Base-by-base conservation (phyloP, 1,139 yeast species). In the Geotrichum europaeum region DNA sequence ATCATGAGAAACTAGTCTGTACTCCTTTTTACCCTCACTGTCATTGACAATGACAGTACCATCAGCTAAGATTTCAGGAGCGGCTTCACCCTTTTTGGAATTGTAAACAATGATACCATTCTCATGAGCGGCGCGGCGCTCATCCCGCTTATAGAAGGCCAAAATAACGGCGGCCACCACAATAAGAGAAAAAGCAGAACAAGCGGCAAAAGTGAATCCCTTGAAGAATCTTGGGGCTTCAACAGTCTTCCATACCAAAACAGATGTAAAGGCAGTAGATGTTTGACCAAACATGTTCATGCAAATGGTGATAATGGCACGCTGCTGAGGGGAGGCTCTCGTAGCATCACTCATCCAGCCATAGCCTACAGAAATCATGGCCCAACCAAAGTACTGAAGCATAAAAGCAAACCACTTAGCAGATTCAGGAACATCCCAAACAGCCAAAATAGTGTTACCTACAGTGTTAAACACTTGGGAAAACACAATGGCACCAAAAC, bases 101-200 rank as follows among this genome's bases (percentile, higher is more conserved):
- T 61, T 59, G 57, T 61, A 61, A 30, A 61, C 22, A 28, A 61
- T 22, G 51, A 61, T 81, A 40, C 86, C 86, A 65, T 84, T 82
- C 30, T 76, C 79, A 55, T 73, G 71, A 13, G 88, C 86, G 61
- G 77, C 69, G 56, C 71, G 71, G 62, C 79, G 77, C 68, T 85
- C 89, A 59, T 83, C 81, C 56, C 78, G 78, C 72, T 85, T 85
- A 75, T 84, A 85, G 63, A 82, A 77, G 67, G 76, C 81, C 64
- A 84, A 76, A 6, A 82, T 86, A 7, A 82, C 75, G 57, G 82
- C 72, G 0, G 86, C 80, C 1, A 56, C 32, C 4, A 78, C 58
- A 34, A 77, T 70, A 66, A 84, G 79, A n/a, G 80, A 73, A 51
- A 78, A 77, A 2, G 84, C 85, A 64, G 80, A 74, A 49, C 79